Evolutionary conservation across 768 basidiomycete species (phyloP).

Genomic region (Leucocoprinus leucothites): DNA sequence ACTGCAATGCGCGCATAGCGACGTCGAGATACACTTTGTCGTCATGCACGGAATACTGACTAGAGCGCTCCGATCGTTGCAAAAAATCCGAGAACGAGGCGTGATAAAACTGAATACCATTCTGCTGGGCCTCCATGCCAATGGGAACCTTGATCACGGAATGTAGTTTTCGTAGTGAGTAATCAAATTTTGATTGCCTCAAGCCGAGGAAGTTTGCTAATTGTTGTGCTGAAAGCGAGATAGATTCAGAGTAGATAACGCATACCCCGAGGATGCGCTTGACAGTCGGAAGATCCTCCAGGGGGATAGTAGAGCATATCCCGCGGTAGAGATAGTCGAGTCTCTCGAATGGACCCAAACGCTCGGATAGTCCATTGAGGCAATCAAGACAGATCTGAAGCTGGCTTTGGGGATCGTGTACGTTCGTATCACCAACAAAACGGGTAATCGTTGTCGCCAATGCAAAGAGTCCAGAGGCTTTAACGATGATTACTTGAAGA

Average conservation of each 20-base stretch:
- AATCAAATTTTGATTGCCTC: background rate
- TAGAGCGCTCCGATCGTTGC: background rate
- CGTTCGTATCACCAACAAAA: background rate
- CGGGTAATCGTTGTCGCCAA: background rate
- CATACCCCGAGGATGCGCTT: background rate
- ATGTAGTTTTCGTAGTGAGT: background rate
- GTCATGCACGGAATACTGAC: background rate
- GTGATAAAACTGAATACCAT: too few relatives aligned
- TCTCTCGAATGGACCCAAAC: background rate
- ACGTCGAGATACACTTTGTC: too few relatives aligned
- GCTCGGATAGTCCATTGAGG: background rate
- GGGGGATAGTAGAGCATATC: background rate
- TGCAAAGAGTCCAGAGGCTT: background rate
- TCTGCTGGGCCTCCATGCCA: background rate
- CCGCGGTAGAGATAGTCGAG: background rate
- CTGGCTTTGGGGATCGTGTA: background rate
- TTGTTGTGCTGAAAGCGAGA: too few relatives aligned
- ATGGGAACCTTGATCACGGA: background rate
- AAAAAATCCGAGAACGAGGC: background rate
- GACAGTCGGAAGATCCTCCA: background rate
- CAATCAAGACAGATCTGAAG: background rate
- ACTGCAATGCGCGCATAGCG: too few relatives aligned
- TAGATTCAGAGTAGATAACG: background rate
- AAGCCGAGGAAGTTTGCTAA: background rate
- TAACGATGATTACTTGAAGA: background rate